Evolutionary conservation across 2,329 filamentous ascomycete genomes (phyloP), one percentile per base, ranked within the genome.

Genomic region (Ampelomyces quisqualis): DNA sequence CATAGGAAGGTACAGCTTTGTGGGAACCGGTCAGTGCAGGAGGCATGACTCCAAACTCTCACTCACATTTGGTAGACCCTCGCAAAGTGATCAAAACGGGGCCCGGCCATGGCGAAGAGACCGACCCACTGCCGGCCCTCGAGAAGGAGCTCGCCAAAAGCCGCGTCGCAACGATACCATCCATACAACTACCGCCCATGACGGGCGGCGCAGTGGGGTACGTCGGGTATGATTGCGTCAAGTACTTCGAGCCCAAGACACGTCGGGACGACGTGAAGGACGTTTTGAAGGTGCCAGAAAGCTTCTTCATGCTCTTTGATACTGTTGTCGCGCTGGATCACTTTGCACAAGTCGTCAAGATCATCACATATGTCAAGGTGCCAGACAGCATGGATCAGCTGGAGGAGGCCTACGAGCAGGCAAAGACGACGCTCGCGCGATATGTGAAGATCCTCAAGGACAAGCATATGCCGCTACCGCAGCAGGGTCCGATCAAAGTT

Each of bases 221-320:
- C 68, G 89, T 97, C 5, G 90, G 90, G 38, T 98, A 98, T 65
- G 93, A 98, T 67, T 98, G 93, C 69, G 88, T 98, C 59, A 84
- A 85, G 63, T 97, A 97, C 72, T 98, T 98, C 57, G 93, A 98
- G 76, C 93, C 93, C 47, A 94, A 90, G 77, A 97, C 93, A n/a
- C 84, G 84, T 18, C 81, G 90, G 34, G 82, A 88, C 30, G 82
- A 88, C 29, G 82, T 96, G 76, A 85, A 93, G 70, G 93, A 98
- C 70, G 79, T 94, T 20, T 78, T 97, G 15, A 74, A 85, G 45
- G 88, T 97, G 28, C 93, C 93, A 0, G 93, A 98, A 76, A 90
- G 88, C 44, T 76, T 97, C 20, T 97, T 98, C 68, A 97, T 97
- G 88, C 78, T 98, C 10, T 97, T 89, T 69, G 88, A 97, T 67